Evolutionary conservation across 2,329 filamentous ascomycete species (phyloP).

Genomic region (Helotiales sp.): DNA sequence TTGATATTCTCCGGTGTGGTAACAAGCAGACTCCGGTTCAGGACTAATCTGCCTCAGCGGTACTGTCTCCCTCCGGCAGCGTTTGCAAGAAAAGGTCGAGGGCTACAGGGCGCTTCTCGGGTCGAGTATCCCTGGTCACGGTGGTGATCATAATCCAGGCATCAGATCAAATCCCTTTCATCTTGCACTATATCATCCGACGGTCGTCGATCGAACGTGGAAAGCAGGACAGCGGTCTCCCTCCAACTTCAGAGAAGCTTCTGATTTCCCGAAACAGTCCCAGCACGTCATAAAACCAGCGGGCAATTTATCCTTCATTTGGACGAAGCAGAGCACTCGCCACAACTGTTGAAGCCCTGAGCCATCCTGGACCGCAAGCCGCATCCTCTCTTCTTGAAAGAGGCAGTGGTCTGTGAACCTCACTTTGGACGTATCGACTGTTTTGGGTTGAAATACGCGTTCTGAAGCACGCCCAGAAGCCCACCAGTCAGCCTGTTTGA

Average conservation of each 20-base stretch:
- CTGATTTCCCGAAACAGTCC: conserved; percentile 27
- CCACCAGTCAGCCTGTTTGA: conserved; percentile 23
- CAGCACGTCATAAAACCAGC: conserved; percentile 34
- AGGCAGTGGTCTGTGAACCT: conserved; percentile 27
- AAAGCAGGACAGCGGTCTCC: conserved; percentile 30
- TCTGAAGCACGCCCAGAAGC: conserved; percentile 33
- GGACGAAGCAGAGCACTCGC: conserved; percentile 30
- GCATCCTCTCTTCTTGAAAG: conserved; percentile 25
- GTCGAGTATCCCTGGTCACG: conserved; percentile 31
- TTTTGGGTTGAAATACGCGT: conserved; percentile 29
- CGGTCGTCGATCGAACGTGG: conserved; percentile 34
- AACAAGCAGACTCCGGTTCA: conserved; percentile 19
- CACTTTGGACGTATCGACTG: conserved; percentile 22
- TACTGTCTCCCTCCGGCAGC: conserved; percentile 21
- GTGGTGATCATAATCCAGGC: conserved; percentile 31
- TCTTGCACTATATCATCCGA: conserved; percentile 35
- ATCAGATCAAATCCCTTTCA: conserved; percentile 31
- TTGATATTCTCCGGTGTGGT: conserved; percentile 25
- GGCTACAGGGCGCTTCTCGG: conserved; percentile 31
- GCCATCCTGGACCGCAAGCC: conserved; percentile 27
- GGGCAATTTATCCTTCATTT: conserved; percentile 35
- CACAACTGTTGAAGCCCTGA: conserved; percentile 26
- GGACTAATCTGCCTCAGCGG: conserved; percentile 28
- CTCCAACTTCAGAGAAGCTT: conserved; percentile 25
- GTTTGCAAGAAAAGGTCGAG: conserved; percentile 23